These are phyloP conservation scores for Boeremia exigua DNA, from an alignment of 2,329 filamentous ascomycete genomes.

Conservation along the genomic window DNA sequence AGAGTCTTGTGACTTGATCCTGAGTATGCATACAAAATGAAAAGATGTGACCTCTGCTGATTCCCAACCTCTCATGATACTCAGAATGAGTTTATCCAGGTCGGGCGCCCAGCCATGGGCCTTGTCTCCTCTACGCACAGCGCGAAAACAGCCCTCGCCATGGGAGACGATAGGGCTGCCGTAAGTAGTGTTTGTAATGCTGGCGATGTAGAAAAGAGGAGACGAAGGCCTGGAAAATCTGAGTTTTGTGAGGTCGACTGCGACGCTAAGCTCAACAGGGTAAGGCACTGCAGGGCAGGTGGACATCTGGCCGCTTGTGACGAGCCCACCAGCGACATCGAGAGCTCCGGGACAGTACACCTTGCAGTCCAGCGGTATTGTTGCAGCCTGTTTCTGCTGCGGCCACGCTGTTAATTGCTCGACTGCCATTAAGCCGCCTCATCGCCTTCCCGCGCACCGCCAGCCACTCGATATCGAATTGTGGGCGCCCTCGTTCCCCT, in stretches of 20 bases:
- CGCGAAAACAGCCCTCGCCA: constrained; percentile 69
- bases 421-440: constrained; percentile 7
- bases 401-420: constrained; percentile 22
- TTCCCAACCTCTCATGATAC: constrained; percentile 70
- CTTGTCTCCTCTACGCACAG: constrained; percentile 68
- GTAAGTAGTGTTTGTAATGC: constrained; percentile 65
- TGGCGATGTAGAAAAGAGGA: constrained; percentile 59
- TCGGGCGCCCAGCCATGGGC: constrained; percentile 76
- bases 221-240: constrained; percentile 47
- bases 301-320: constrained; percentile 42
- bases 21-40: background rate
- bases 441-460: constrained; percentile 15
- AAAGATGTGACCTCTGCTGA: constrained; percentile 72
- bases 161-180: constrained; percentile 57
- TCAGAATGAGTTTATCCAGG: constrained; percentile 68
- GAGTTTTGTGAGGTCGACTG: constrained; percentile 32
- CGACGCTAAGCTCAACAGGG: constrained; percentile 29
- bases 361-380: constrained; percentile 21
- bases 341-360: constrained; percentile 36
- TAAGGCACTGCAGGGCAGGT: constrained; percentile 24
- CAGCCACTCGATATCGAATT: constrained; percentile 38
- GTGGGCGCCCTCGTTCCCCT: constrained; percentile 42
- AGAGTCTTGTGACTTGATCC: background rate
- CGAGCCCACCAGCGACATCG: constrained; percentile 15
- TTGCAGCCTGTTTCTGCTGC: constrained; percentile 30